Conservation (phyloP, 2,329 filamentous ascomycete species). For the Diplodia seriata region DNA sequence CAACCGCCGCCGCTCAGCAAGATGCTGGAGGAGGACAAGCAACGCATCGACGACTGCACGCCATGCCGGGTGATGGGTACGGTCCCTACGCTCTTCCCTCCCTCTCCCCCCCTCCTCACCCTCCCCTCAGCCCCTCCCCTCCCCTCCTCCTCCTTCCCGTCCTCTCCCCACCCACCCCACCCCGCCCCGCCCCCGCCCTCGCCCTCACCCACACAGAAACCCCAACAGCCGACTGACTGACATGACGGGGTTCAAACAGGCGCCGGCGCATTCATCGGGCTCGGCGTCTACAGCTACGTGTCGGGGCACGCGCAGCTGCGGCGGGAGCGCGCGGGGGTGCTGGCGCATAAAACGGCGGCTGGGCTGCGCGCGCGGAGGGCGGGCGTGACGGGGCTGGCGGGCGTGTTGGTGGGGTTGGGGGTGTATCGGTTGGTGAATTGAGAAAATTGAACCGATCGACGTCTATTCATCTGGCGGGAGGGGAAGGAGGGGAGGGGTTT, state of each 20-base stretch:
- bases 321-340: slow-evolving; percentile 43
- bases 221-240: too few relatives aligned
- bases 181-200: too few relatives aligned
- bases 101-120: too few relatives aligned
- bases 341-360: slow-evolving; percentile 48
- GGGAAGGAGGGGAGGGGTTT: too few relatives aligned
- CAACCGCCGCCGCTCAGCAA: slow-evolving; percentile 19
- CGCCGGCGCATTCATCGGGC: slow-evolving; percentile 53
- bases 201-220: background rate
- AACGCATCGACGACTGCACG: slow-evolving; percentile 65
- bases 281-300: slow-evolving; percentile 56
- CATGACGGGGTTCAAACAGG: slow-evolving; percentile 40
- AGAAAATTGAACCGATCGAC: background rate
- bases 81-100: slow-evolving; percentile 3
- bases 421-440: slow-evolving; percentile 50
- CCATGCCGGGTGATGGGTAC: slow-evolving; percentile 75
- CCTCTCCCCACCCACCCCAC: background rate
- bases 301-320: slow-evolving; percentile 55
- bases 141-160: too few relatives aligned
- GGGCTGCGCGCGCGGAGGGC: slow-evolving; percentile 50
- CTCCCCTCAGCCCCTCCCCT: too few relatives aligned
- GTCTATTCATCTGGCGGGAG: too few relatives aligned
- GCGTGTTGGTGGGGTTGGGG: slow-evolving; percentile 53
- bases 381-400: slow-evolving; percentile 51
- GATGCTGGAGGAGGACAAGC: slow-evolving; percentile 13